Evolutionary conservation across 1,139 yeast genomes (phyloP).

Genomic region (Nadsonia commutata): DNA sequence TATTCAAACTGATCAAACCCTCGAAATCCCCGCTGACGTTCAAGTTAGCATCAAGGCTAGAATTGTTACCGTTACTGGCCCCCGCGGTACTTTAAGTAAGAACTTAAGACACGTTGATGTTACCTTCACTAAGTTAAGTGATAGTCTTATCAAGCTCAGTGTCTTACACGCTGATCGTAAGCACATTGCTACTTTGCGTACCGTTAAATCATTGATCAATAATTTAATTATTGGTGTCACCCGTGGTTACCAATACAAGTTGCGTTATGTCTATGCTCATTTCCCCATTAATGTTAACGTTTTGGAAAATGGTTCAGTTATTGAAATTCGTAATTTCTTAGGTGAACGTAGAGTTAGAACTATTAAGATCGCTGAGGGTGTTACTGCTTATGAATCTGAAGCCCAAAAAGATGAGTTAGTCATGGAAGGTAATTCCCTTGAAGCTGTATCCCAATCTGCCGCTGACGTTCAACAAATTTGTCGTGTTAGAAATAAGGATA

Average conservation of each 20-base stretch:
- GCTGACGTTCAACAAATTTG: slow-evolving; percentile 98
- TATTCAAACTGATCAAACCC: slow-evolving; percentile 86
- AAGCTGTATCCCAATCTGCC: slow-evolving; percentile 95
- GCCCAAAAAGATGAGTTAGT: slow-evolving; percentile 89
- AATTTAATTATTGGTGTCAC: slow-evolving; percentile 98
- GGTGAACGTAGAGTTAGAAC: slow-evolving; percentile 96
- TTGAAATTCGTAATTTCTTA: slow-evolving; percentile 98
- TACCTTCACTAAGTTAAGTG: slow-evolving; percentile 65
- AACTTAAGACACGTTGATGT: slow-evolving; percentile 91
- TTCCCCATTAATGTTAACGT: slow-evolving; percentile 99
- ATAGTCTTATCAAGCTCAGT: slow-evolving; percentile 66
- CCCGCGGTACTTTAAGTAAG: slow-evolving; percentile 93
- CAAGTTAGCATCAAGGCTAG: slow-evolving; percentile 87
- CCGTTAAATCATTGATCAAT: slow-evolving; percentile 87
- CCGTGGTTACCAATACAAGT: slow-evolving; percentile 97
- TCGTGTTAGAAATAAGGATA: slow-evolving; percentile 99
- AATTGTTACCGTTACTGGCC: slow-evolving; percentile 82
- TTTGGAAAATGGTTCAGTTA: slow-evolving; percentile 56
- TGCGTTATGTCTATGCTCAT: slow-evolving; percentile 99
- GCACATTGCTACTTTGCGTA: slow-evolving; percentile 99
- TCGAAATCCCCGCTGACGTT: slow-evolving; percentile 92
- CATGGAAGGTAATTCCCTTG: slow-evolving; percentile 91
- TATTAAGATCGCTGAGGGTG: slow-evolving; percentile 80
- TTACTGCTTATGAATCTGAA: slow-evolving; percentile 70
- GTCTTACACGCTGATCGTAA: slow-evolving; percentile 99